Evolutionary conservation across 2,329 filamentous ascomycete species (phyloP).

Genomic region (Stemphylium lycopersici): DNA sequence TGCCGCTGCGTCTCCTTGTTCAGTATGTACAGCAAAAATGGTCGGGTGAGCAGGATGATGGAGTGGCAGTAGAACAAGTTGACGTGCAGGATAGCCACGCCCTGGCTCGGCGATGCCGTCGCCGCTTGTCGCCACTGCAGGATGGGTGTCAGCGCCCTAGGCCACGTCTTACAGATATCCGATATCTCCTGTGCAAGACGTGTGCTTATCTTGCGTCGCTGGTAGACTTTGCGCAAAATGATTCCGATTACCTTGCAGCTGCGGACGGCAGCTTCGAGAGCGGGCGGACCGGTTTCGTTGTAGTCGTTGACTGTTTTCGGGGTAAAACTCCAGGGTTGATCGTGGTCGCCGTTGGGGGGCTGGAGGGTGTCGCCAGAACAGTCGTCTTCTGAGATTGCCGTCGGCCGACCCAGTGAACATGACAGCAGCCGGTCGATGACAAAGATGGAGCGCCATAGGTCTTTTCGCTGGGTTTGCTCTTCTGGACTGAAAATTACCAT

Average conservation of each 20-base stretch:
- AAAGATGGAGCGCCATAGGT: conserved; percentile 69
- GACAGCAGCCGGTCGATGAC: conserved; percentile 69
- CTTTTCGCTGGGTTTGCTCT: conserved; percentile 59
- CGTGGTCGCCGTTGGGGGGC: conserved; percentile 34
- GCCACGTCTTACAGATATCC: conserved; percentile 60
- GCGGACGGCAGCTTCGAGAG: conserved; percentile 63
- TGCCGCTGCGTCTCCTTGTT: conserved; percentile 52
- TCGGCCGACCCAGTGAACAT: conserved; percentile 66
- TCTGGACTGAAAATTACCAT: conserved; percentile 59
- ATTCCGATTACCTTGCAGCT: conserved; percentile 64
- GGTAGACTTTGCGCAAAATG: conserved; percentile 66
- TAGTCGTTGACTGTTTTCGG: conserved; percentile 25
- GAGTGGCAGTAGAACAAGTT: conserved; percentile 68
- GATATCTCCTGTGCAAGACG: conserved; percentile 64
- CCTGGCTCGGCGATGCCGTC: conserved; percentile 54
- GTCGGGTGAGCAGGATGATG: conserved; percentile 67
- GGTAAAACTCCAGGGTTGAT: conserved; percentile 24
- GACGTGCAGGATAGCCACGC: conserved; percentile 66
- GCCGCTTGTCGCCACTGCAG: conserved; percentile 60
- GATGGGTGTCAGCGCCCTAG: conserved; percentile 54
- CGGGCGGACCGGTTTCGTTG: conserved; percentile 46
- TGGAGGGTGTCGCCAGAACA: conserved; percentile 59
- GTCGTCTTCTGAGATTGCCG: conserved; percentile 66
- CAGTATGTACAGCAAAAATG: conserved; percentile 67
- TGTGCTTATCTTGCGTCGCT: conserved; percentile 64